Evolutionary conservation across 345 rosid species (phyloP).

Genomic region (Rhodamnia argentea): DNA sequence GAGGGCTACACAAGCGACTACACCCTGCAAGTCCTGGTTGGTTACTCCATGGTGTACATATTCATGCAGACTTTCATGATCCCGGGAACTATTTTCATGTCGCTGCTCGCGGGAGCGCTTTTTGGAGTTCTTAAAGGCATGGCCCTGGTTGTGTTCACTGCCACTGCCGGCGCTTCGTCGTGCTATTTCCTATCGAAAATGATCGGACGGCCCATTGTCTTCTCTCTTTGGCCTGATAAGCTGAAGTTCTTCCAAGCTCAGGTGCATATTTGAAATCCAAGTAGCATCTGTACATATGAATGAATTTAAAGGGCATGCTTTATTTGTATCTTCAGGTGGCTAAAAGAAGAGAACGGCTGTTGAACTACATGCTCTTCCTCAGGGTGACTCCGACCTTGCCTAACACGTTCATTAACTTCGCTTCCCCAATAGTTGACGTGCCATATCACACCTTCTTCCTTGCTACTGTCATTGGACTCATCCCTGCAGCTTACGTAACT

Average conservation of each 20-base stretch:
- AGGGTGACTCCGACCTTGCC: slow-evolving; percentile 89
- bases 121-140: slow-evolving; percentile 29
- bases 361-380: slow-evolving; percentile 81
- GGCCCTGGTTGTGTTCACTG: slow-evolving; percentile 53
- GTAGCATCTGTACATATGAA: background rate
- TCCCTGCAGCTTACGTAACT: slow-evolving; percentile 34
- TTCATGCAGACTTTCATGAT: slow-evolving; percentile 69
- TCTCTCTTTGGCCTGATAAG: slow-evolving; percentile 32
- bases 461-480: slow-evolving; percentile 26
- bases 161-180: slow-evolving; percentile 43
- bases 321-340: slow-evolving; percentile 46
- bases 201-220: slow-evolving; percentile 27
- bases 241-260: slow-evolving; percentile 66
- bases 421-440: slow-evolving; percentile 81
- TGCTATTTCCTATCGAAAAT: slow-evolving; percentile 30
- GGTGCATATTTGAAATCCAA: slow-evolving; percentile 23
- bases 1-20: slow-evolving; percentile 81
- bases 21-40: slow-evolving; percentile 67
- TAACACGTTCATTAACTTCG: slow-evolving; percentile 76
- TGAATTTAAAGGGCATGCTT: background rate
- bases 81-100: slow-evolving; percentile 32
- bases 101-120: slow-evolving; percentile 33
- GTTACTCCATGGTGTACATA: slow-evolving; percentile 66
- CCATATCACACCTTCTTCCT: slow-evolving; percentile 60
- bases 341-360: slow-evolving; percentile 46